Percentiles rank a stretch among this genome's conserved stretches.
These are phyloP conservation scores for Pythium apleroticum DNA, from an alignment of 352 stramenopile species.

Conservation along the genomic window DNA sequence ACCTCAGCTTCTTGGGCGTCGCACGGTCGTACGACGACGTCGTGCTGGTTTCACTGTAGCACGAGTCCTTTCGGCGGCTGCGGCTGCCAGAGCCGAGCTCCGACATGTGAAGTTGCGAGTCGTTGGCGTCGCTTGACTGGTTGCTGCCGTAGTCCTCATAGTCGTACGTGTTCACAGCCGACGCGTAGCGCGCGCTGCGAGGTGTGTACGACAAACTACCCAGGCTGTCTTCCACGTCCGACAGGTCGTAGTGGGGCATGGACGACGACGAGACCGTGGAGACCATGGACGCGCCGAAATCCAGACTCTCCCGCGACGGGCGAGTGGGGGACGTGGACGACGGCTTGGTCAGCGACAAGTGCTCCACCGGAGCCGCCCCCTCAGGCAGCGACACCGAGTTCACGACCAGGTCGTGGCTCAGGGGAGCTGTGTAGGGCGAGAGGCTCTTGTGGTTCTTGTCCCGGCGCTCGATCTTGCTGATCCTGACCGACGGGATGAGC, in stretches of 20 bases:
- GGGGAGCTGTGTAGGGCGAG: constrained; percentile 10
- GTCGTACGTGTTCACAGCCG: constrained; percentile 17
- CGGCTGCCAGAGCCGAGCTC: constrained; percentile 1
- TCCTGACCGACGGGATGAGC: constrained; percentile 26
- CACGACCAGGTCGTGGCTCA: constrained; percentile 11
- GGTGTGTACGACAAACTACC: constrained; percentile 8
- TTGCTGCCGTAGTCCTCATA: constrained; percentile 18
- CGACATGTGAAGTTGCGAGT: constrained; percentile 13
- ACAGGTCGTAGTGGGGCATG: constrained; percentile 49
- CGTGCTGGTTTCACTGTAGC: constrained; percentile 25
- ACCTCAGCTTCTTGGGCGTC: constrained; percentile 27
- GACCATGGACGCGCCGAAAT: constrained; percentile 66
- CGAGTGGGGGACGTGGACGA: not conserved
- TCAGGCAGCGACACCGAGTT: constrained; percentile 14
- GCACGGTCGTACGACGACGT: constrained; percentile 14
- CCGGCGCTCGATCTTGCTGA: constrained; percentile 21
- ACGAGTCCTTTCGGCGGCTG: constrained; percentile 24
- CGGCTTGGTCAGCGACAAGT: constrained; percentile 22
- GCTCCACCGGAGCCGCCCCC: constrained; percentile 22
- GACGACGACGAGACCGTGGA: constrained; percentile 56
- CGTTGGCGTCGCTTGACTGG: constrained; percentile 13
- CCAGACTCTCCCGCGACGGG: constrained; percentile 30
- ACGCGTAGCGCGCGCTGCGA: constrained; percentile 17
- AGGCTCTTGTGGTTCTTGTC: not conserved
- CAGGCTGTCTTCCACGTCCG: constrained; percentile 46